phyloP scores from a whole-genome alignment of 768 basidiomycete genomes.

The Pholiota molesta region DNA sequence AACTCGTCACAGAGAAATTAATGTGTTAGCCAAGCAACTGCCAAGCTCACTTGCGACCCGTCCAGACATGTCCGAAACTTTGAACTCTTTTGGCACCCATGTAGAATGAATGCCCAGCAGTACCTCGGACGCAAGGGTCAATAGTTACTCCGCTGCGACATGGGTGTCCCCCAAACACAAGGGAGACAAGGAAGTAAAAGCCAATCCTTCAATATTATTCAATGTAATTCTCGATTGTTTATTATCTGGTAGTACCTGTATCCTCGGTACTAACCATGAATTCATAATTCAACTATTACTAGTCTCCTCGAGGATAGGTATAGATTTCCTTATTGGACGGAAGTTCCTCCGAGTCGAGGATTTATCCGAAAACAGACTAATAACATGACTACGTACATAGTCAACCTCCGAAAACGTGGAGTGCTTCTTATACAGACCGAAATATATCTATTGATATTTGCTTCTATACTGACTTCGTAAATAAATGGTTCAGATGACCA shows the following conservation, averaged over 20 bases:
- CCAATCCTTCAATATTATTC: too few relatives aligned
- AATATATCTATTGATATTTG: background rate
- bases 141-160: background rate
- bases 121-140: background rate
- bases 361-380: background rate
- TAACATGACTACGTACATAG: background rate
- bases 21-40: background rate
- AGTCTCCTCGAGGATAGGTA: too few relatives aligned
- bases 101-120: background rate
- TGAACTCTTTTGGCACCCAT: background rate
- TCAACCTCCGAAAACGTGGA: background rate
- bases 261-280: too few relatives aligned
- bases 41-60: background rate
- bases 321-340: too few relatives aligned
- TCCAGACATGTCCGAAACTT: background rate
- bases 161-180: too few relatives aligned
- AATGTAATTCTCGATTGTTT: too few relatives aligned
- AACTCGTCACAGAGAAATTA: background rate
- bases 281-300: too few relatives aligned
- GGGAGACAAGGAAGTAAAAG: too few relatives aligned
- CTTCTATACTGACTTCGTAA: background rate
- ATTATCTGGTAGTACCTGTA: too few relatives aligned
- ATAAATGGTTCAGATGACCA: background rate
- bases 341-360: background rate
- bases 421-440: background rate